These are phyloP conservation scores for Microsporum ferrugineum DNA, from an alignment of 2,329 filamentous ascomycete species.

Conservation along the genomic window DNA sequence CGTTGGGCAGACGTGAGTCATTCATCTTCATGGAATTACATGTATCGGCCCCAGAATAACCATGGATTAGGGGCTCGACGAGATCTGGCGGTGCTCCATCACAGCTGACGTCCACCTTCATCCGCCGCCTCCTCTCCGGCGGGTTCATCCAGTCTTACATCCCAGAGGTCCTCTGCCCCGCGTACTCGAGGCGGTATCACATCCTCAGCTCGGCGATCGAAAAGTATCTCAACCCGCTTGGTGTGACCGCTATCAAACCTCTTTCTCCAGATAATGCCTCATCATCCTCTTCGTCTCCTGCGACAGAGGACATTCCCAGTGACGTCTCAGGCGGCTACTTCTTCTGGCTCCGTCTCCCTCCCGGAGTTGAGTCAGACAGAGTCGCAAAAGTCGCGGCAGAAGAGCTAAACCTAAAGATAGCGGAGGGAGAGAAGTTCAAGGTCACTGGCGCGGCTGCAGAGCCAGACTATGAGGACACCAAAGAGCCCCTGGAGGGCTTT, in stretches of 20 bases:
- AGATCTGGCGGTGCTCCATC: conserved; percentile 50
- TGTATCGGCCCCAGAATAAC: conserved; percentile 12
- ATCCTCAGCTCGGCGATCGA: conserved; percentile 50
- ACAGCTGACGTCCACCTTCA: conserved; percentile 47
- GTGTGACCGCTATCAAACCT: conserved; percentile 31
- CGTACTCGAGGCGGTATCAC: conserved; percentile 44
- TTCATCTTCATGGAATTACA: neutral
- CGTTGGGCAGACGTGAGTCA: conserved; percentile 47
- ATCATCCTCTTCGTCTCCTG: neutral
- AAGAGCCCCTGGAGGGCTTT: conserved; percentile 32
- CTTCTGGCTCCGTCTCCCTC: conserved; percentile 61
- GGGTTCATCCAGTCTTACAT: conserved; percentile 46
- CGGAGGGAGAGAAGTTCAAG: conserved; percentile 58
- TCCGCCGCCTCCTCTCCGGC: conserved; percentile 44
- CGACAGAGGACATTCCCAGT: conserved; percentile 18
- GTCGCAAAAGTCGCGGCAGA: conserved; percentile 48
- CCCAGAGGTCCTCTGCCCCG: conserved; percentile 41
- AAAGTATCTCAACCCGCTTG: conserved; percentile 50
- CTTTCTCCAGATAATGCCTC: conserved; percentile 3
- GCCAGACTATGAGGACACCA: neutral
- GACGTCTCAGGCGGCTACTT: conserved; percentile 69
- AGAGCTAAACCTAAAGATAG: conserved; percentile 57
- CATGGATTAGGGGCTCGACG: conserved; percentile 40
- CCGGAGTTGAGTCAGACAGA: conserved; percentile 40
- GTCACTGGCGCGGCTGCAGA: conserved; percentile 43